Evolutionary conservation across 139 green algal species (phyloP), one percentile per base, ranked within the genome.

Genomic region (Astrephomene gubernaculifera): DNA sequence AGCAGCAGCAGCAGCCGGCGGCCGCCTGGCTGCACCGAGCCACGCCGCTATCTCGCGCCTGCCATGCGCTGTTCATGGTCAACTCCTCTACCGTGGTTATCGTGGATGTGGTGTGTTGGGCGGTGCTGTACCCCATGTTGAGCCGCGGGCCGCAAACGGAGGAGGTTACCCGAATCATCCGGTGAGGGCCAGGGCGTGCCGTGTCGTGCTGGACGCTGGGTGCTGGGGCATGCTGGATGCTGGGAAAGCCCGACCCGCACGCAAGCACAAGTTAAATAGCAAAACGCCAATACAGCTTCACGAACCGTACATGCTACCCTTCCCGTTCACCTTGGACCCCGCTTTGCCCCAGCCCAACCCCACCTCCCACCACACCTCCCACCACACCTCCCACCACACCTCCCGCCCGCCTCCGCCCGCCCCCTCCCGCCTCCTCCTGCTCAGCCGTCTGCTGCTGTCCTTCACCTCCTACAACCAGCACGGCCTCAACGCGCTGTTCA

Each of bases 391-490:
- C n/a, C n/a, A n/a, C n/a, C n/a, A n/a, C n/a, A n/a, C n/a, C n/a
- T n/a, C n/a, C n/a, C n/a, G n/a, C n/a, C n/a, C n/a, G n/a, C 49
- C 49, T 57, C 49, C 49, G 49, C 17, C 49, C 49, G 17, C 57
- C 57, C n/a, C 57, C 57, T 39, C 12, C 17, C 63, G 22, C 31
- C 4, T 41, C 63, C 35, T 24, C 67, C 38, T 38, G 38, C n/a
- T n/a, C 60, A 83, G 76, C 39, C 60, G 76, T 17, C 60, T 83
- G 43, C 43, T 83, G 60, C 57, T 83, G 43, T 49, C 76, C 7
- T 83, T 64, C 60, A 83, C 76, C 0, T 73, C 60, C 1, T 83
- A 83, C 76, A 83, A 83, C 76, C 76, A 83, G 57, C 76, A 83
- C 57, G 76, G 76, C n/a, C 29, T 83, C 4, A 83, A 83, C 61